Evolutionary conservation across 306 rosid genomes (phyloP).

Genomic region (Trichosanthes truncata): DNA sequence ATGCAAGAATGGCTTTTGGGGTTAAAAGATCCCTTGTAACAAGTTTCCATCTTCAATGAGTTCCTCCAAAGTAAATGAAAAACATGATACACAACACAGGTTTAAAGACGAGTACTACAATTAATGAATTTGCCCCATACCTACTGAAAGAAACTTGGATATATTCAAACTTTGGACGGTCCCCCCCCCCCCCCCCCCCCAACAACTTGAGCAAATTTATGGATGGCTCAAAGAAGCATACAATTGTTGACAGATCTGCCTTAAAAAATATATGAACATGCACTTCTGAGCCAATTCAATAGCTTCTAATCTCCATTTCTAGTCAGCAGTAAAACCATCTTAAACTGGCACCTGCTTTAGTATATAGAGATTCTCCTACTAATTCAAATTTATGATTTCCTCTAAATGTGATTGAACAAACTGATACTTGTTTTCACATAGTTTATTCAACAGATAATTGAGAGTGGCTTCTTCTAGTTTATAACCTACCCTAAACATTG

Average conservation of each 20-base stretch:
- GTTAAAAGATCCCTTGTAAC: neutral
- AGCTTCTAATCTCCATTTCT: neutral
- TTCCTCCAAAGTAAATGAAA: neutral
- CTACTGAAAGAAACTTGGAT: neutral
- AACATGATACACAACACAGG: neutral
- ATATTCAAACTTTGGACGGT: no score
- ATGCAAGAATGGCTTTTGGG: neutral
- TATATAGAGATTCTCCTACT: neutral
- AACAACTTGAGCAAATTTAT: neutral
- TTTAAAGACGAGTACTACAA: neutral
- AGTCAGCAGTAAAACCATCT: neutral
- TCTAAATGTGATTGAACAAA: slow-evolving; percentile 23
- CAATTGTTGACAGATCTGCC: neutral
- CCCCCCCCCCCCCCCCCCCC: neutral
- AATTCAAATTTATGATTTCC: slow-evolving; percentile 31
- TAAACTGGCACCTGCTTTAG: neutral
- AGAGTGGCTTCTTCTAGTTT: slow-evolving; percentile 18
- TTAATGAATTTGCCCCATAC: neutral
- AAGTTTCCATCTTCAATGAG: neutral
- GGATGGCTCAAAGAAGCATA: neutral
- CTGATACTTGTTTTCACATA: slow-evolving; percentile 21
- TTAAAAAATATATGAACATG: neutral
- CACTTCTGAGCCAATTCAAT: neutral
- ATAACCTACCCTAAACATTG: slow-evolving; percentile 53
- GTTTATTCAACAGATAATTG: slow-evolving; percentile 30